Conservation (phyloP, 1,284 basidiomycete genomes). For the Trametes hirsuta region DNA sequence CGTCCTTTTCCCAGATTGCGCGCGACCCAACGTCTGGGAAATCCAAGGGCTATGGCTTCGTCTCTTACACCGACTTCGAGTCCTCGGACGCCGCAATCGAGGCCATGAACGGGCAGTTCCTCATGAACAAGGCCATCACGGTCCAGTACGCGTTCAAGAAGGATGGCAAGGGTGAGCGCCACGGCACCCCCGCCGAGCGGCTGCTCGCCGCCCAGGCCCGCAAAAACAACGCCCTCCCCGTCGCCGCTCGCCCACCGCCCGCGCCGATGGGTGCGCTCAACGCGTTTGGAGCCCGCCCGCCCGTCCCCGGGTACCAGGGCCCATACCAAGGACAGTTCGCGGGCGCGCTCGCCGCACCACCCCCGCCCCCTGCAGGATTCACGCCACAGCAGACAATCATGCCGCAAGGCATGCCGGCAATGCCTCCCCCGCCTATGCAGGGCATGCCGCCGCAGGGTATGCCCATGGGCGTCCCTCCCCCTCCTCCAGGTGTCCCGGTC, state of each 20-base stretch:
- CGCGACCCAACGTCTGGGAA: conserved; percentile 84
- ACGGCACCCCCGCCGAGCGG: conserved; percentile 94
- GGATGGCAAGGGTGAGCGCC: conserved; percentile 96
- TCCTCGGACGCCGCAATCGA: conserved; percentile 96
- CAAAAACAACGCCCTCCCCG: conserved; percentile 89
- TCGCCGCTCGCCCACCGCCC: conserved; percentile 67
- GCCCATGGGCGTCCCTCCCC: conserved; percentile 27
- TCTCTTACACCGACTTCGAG: conserved; percentile 97
- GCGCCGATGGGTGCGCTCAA: conserved; percentile 50
- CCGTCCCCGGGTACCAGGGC: conserved; percentile 67
- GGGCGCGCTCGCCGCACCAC: conserved; percentile 74
- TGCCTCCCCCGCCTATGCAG: conserved; percentile 40
- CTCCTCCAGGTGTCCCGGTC: conserved; percentile 44
- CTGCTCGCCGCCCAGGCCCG: conserved; percentile 94
- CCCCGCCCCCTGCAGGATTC: conserved; percentile 68
- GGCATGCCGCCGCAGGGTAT: conserved; percentile 45
- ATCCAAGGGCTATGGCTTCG: conserved; percentile 97
- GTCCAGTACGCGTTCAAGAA: conserved; percentile 99
- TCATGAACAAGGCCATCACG: conserved; percentile 97
- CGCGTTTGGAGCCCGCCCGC: conserved; percentile 63
- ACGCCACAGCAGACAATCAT: conserved; percentile 68
- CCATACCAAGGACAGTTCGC: conserved; percentile 90
- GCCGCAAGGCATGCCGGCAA: conserved; percentile 43
- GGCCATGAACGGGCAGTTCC: conserved; percentile 95
- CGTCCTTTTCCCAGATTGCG: conserved; percentile 65